Evolutionary conservation across 331 rosid species (phyloP).

Genomic region (Cydonia oblonga): DNA sequence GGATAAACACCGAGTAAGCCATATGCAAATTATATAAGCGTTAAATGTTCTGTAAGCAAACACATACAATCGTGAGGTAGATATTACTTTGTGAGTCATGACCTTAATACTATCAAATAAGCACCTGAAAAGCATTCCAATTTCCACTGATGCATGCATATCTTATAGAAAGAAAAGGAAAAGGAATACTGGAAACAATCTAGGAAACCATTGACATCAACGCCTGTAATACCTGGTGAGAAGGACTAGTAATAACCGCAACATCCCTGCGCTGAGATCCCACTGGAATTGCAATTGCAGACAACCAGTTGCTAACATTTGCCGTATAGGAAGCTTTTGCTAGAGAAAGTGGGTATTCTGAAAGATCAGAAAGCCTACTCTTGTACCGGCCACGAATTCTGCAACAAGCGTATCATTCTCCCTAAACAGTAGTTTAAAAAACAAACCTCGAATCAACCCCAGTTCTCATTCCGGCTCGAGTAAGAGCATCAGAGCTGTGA

Average conservation of each 20-base stretch:
- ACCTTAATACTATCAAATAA: neutral
- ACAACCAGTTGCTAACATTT: conserved; percentile 49
- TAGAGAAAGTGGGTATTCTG: conserved; percentile 49
- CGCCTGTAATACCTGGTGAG: conserved; percentile 37
- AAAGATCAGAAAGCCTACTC: conserved; percentile 9
- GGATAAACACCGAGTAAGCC: neutral
- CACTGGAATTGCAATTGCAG: conserved; percentile 48
- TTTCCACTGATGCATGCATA: neutral
- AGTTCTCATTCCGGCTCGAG: conserved; percentile 52
- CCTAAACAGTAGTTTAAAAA: conserved; percentile 51
- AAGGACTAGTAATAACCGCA: conserved; percentile 40
- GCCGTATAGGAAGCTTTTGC: conserved; percentile 46
- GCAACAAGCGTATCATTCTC: conserved; percentile 43
- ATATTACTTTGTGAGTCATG: neutral
- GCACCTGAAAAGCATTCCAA: neutral
- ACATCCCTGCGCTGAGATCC: conserved; percentile 83
- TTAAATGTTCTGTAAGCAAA: neutral
- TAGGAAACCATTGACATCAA: neutral
- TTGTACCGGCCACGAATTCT: conserved; percentile 48
- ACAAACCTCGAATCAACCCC: conserved; percentile 57
- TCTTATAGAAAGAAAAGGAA: neutral
- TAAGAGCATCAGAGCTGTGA: conserved; percentile 21
- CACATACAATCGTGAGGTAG: neutral
- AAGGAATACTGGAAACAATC: neutral
- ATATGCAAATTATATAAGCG: neutral